Conservation (phyloP, 192 early-diverging fungal species). For the Allomyces arbusculus region DNA sequence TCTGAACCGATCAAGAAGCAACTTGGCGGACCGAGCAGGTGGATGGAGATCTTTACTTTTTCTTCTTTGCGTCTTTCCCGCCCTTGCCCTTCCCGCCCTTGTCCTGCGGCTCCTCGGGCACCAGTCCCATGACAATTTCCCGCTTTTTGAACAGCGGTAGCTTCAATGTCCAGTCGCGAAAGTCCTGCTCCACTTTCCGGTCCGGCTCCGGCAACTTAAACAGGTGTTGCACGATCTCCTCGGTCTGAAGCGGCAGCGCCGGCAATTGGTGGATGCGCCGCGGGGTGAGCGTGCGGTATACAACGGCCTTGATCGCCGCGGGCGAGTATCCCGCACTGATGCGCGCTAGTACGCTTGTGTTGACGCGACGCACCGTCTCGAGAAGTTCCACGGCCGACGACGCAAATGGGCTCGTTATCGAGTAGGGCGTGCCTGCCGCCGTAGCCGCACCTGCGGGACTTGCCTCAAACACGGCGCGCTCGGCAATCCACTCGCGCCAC, state of each 20-base stretch:
- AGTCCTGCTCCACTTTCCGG: neutral
- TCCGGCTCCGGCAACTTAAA: neutral
- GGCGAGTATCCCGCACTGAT: neutral
- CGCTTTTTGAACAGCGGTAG: neutral
- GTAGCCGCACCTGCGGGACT: too few relatives aligned
- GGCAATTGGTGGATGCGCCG: neutral
- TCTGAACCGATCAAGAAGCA: too few relatives aligned
- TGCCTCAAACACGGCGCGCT: neutral
- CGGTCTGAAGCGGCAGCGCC: neutral
- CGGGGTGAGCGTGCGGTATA: neutral
- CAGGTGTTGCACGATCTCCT: neutral
- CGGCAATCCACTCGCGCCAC: slow-evolving; percentile 15
- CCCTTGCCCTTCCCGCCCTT: too few relatives aligned
- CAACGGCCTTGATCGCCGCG: neutral
- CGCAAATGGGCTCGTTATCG: neutral
- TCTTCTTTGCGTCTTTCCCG: too few relatives aligned
- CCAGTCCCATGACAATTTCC: neutral
- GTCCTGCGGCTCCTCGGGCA: neutral
- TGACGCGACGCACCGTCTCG: neutral
- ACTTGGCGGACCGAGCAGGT: too few relatives aligned
- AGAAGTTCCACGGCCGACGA: neutral
- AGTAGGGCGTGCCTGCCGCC: too few relatives aligned
- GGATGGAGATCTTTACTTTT: too few relatives aligned
- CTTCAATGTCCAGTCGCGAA: neutral
- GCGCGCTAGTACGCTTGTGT: neutral